Conservation (phyloP, 345 rosid genomes). For the Isatis tinctoria region DNA sequence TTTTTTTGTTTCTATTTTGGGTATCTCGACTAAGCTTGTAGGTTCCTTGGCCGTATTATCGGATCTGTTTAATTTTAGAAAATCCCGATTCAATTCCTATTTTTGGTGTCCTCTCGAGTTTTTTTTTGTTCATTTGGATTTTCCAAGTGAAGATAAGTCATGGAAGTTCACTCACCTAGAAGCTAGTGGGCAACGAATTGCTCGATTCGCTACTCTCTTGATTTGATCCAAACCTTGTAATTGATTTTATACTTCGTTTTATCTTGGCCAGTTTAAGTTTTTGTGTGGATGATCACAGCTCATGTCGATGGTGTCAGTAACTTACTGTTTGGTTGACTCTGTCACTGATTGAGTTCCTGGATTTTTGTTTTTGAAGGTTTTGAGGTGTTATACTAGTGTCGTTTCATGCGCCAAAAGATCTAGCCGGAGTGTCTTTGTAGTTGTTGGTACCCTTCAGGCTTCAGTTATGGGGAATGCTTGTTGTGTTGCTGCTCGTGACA, state of each 20-base stretch:
- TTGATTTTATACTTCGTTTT: too few relatives aligned
- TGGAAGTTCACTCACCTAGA: conserved; percentile 19
- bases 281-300: too few relatives aligned
- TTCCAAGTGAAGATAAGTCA: conserved; percentile 12
- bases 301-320: too few relatives aligned
- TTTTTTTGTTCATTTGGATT: not conserved
- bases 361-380: not conserved
- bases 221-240: not conserved
- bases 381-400: conserved; percentile 16
- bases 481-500: conserved; percentile 91
- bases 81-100: conserved; percentile 27
- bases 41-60: conserved; percentile 36
- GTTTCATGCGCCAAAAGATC: not conserved
- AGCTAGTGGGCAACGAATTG: conserved; percentile 29
- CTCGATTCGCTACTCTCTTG: conserved; percentile 21
- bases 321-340: too few relatives aligned
- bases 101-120: conserved; percentile 18
- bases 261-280: too few relatives aligned
- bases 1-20: conserved; percentile 9
- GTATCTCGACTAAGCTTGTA: conserved; percentile 25
- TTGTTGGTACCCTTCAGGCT: too few relatives aligned
- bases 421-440: not conserved
- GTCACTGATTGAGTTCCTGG: not conserved
- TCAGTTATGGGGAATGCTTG: conserved; percentile 86
- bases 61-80: conserved; percentile 51